These are phyloP conservation scores for Russula olivacea DNA, from an alignment of 768 basidiomycete genomes.

Conservation along the genomic window DNA sequence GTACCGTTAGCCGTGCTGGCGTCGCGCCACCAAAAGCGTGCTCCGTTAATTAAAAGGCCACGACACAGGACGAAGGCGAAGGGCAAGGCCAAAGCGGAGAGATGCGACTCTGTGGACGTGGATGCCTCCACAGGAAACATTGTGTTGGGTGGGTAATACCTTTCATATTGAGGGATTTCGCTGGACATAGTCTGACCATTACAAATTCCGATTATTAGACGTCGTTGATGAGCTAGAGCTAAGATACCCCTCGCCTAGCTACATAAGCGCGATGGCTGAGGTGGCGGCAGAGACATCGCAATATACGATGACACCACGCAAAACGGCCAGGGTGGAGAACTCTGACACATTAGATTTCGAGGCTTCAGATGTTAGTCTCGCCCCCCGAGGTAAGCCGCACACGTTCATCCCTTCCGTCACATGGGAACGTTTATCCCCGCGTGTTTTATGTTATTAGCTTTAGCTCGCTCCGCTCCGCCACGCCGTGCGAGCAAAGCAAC, in stretches of 20 bases:
- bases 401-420: neutral
- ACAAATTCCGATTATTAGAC: neutral
- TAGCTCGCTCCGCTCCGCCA: neutral
- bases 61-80: neutral
- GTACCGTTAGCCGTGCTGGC: neutral
- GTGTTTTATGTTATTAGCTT: neutral
- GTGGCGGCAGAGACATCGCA: neutral
- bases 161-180: neutral
- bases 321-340: neutral
- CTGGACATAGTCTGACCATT: neutral
- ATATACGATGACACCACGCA: neutral
- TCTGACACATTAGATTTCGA: neutral
- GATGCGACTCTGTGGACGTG: neutral
- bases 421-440: neutral
- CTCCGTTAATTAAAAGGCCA: neutral
- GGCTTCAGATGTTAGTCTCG: neutral
- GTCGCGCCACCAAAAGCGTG: neutral
- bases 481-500: conserved; percentile 1
- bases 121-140: neutral
- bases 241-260: neutral
- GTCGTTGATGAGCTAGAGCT: too few species aligned
- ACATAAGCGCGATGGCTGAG: too few species aligned
- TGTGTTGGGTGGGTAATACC: neutral
- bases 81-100: neutral
- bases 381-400: neutral